phyloP scores from a whole-genome alignment of 139 green algal genomes.

The Tetradesmus obliquus region DNA sequence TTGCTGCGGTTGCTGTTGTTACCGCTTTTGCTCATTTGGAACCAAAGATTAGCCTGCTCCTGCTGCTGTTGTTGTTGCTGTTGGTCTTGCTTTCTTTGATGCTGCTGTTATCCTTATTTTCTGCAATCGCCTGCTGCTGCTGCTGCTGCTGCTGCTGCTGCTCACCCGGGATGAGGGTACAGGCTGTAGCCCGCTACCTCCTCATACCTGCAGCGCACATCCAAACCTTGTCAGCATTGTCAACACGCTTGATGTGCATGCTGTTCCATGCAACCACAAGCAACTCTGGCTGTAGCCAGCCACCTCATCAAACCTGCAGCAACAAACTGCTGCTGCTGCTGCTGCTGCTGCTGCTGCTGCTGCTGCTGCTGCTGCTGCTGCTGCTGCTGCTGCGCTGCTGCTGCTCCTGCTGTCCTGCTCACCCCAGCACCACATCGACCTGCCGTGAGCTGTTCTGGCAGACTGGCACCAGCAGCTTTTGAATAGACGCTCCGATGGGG shows the following conservation, averaged over 20 bases:
- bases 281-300: no score
- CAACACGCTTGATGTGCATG: background rate
- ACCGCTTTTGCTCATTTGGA: background rate
- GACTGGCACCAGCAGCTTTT: conserved; percentile 5
- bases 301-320: no score
- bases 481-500: conserved; percentile 7
- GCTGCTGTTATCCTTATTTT: background rate
- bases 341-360: no score
- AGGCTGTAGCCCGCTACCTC: background rate
- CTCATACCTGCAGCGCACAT: conserved; percentile 21
- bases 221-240: background rate
- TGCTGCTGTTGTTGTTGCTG: no score
- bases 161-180: conserved; percentile 4
- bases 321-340: no score
- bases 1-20: background rate
- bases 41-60: no score
- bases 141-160: background rate
- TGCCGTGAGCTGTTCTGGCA: background rate
- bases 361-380: no score
- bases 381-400: background rate
- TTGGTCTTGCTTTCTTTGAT: background rate
- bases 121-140: background rate
- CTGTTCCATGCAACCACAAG: no score
- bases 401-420: background rate
- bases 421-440: conserved; percentile 27